These are phyloP conservation scores for Fusarium luffae DNA, from an alignment of 2,329 filamentous ascomycete genomes.

Conservation along the genomic window DNA sequence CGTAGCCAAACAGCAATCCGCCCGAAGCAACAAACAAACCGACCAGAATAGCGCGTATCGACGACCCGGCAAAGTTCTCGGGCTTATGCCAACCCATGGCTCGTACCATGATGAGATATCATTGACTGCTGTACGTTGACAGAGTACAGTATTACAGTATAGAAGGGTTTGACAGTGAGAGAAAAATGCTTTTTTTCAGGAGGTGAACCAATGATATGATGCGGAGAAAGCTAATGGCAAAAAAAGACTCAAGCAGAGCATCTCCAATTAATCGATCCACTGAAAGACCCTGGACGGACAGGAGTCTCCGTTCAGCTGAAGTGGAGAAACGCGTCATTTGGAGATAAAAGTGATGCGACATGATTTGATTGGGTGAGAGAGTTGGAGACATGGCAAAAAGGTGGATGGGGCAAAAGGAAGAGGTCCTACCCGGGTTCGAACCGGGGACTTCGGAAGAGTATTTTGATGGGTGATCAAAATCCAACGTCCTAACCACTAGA, in stretches of 20 bases:
- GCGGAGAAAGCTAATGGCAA: constrained; percentile 7
- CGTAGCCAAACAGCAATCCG: constrained; percentile 76
- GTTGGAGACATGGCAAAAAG: not conserved
- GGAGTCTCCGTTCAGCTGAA: not conserved
- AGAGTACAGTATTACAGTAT: not conserved
- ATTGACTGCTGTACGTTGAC: not conserved
- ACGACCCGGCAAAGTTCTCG: constrained; percentile 78
- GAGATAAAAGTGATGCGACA: not conserved
- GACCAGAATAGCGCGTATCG: constrained; percentile 77
- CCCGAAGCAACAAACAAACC: constrained; percentile 76
- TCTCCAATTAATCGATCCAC: not conserved
- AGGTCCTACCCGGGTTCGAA: constrained; percentile 33
- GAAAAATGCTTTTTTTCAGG: not conserved
- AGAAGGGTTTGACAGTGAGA: not conserved
- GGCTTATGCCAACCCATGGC: constrained; percentile 79
- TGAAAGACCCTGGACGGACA: not conserved
- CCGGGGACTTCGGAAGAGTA: constrained; percentile 26
- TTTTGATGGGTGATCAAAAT: constrained; percentile 15
- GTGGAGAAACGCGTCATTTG: not conserved
- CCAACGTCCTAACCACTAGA: constrained; percentile 33
- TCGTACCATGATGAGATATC: constrained; percentile 64
- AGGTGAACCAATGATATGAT: constrained; percentile 7
- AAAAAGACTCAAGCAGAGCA: not conserved
- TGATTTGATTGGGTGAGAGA: not conserved
- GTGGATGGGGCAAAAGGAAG: not conserved